A percentile compares a stretch with the other conserved stretches of the same genome.
Conservation (phyloP, 768 basidiomycete species). For the Kwoniella dendrophila region DNA sequence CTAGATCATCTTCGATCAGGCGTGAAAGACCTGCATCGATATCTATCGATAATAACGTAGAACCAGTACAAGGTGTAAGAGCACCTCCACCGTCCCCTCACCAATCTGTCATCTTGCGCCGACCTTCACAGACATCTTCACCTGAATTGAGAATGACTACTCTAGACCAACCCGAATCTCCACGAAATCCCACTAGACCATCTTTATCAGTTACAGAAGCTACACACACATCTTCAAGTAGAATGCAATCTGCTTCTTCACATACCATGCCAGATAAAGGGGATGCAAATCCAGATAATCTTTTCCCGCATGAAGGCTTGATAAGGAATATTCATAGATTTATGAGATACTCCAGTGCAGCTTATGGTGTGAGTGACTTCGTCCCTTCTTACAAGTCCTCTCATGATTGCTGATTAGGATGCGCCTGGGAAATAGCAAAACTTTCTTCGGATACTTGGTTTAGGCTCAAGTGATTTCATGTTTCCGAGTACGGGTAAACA, state of each 20-base stretch:
- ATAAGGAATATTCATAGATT: constrained; percentile 53
- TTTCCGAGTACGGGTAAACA: constrained; percentile 53
- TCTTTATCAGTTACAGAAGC: constrained; percentile 16
- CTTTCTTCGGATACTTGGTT: constrained; percentile 53
- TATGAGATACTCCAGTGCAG: constrained; percentile 53
- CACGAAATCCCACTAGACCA: constrained; percentile 3
- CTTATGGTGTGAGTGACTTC: constrained; percentile 42
- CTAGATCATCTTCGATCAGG: neutral
- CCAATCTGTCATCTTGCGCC: constrained; percentile 12
- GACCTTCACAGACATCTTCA: neutral
- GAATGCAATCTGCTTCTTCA: constrained; percentile 19
- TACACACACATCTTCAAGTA: constrained; percentile 11
- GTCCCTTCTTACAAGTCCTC: neutral
- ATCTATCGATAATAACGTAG: neutral
- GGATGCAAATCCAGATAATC: constrained; percentile 16
- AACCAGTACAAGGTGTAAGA: constrained; percentile 7
- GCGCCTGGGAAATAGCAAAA: constrained; percentile 38
- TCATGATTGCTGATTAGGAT: neutral
- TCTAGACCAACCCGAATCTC: neutral
- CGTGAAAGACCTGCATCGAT: neutral
- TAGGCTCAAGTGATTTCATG: constrained; percentile 53
- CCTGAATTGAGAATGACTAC: neutral
- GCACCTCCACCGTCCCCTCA: constrained; percentile 20
- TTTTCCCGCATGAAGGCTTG: constrained; percentile 42
- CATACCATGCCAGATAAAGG: constrained; percentile 12